These are phyloP conservation scores for Puccinia horiana DNA, from an alignment of 1,284 basidiomycete species.

Conservation along the genomic window DNA sequence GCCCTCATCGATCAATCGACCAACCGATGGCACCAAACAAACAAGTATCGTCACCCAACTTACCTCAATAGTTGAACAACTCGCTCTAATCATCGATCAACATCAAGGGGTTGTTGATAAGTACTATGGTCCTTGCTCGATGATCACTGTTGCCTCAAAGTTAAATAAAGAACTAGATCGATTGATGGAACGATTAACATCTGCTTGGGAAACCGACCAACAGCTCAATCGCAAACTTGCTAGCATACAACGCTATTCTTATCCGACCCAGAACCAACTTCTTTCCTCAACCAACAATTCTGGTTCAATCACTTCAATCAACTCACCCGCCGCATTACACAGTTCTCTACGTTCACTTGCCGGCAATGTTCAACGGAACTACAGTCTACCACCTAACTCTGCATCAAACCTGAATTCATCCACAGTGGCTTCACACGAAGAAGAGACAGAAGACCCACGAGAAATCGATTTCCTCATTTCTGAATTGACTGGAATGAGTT, in stretches of 20 bases:
- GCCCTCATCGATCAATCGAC: slow-evolving; percentile 35
- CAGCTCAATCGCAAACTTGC: slow-evolving; percentile 52
- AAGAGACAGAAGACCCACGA: slow-evolving; percentile 77
- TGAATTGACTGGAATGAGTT: slow-evolving; percentile 83
- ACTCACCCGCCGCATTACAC: slow-evolving; percentile 38
- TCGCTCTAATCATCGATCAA: slow-evolving; percentile 93
- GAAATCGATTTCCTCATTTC: slow-evolving; percentile 85
- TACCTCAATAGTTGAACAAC: slow-evolving; percentile 88
- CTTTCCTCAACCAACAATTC: background rate
- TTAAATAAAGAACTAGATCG: slow-evolving; percentile 55
- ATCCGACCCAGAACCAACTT: slow-evolving; percentile 7
- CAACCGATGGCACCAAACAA: slow-evolving; percentile 80
- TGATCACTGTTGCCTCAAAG: slow-evolving; percentile 61
- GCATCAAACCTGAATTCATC: slow-evolving; percentile 52
- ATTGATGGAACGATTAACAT: slow-evolving; percentile 54
- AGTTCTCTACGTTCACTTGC: slow-evolving; percentile 41
- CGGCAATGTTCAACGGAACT: slow-evolving; percentile 37
- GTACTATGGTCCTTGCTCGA: slow-evolving; percentile 70
- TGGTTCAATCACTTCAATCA: background rate
- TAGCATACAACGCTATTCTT: slow-evolving; percentile 11
- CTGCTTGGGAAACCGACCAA: slow-evolving; percentile 55
- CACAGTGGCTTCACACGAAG: slow-evolving; percentile 46
- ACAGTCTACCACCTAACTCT: slow-evolving; percentile 29
- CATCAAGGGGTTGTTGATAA: slow-evolving; percentile 97
- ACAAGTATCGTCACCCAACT: slow-evolving; percentile 76